phyloP scores from a whole-genome alignment of 768 basidiomycete species.

The Flagelloscypha sp. region DNA sequence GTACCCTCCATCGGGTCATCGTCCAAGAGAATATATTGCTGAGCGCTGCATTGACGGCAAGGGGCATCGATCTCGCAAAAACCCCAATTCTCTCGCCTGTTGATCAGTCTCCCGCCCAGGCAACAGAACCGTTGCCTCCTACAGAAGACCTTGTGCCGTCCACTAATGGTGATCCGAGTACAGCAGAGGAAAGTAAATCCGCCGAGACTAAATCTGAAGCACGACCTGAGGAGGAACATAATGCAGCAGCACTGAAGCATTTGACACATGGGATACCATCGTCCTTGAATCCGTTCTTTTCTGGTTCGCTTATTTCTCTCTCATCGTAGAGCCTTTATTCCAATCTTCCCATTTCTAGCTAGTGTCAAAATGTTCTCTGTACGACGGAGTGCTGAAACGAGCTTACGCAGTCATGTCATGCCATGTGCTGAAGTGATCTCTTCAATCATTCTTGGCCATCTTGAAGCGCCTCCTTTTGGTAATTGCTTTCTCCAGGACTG shows the following conservation, averaged over 20 bases:
- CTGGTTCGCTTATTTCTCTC: slow-evolving; percentile 43
- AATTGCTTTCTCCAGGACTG: slow-evolving; percentile 21
- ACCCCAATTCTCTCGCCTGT: slow-evolving; percentile 37
- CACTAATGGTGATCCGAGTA: slow-evolving; percentile 17
- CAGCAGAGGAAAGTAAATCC: slow-evolving; percentile 22
- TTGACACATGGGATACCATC: slow-evolving; percentile 71
- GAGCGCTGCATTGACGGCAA: slow-evolving; percentile 46
- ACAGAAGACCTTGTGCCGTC: slow-evolving; percentile 22
- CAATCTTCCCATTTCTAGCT: slow-evolving; percentile 35
- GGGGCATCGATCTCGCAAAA: slow-evolving; percentile 43
- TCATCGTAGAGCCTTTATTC: slow-evolving; percentile 1
- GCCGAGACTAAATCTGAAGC: slow-evolving; percentile 1
- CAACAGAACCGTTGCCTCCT: slow-evolving; percentile 32
- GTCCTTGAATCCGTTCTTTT: slow-evolving; percentile 75
- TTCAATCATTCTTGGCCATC: slow-evolving; percentile 61
- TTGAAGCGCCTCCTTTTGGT: slow-evolving; percentile 49
- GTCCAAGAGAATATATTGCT: slow-evolving; percentile 85
- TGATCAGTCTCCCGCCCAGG: slow-evolving; percentile 39
- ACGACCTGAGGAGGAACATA: slow-evolving; percentile 41
- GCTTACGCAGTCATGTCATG: slow-evolving; percentile 71
- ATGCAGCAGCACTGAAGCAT: slow-evolving; percentile 72
- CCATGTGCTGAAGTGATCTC: slow-evolving; percentile 66
- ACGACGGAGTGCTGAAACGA: slow-evolving; percentile 63
- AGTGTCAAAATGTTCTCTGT: slow-evolving; percentile 83
- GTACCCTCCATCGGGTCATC: slow-evolving; percentile 70